phyloP scores from a whole-genome alignment of 768 basidiomycete species.

The Phanerochaete sordida region DNA sequence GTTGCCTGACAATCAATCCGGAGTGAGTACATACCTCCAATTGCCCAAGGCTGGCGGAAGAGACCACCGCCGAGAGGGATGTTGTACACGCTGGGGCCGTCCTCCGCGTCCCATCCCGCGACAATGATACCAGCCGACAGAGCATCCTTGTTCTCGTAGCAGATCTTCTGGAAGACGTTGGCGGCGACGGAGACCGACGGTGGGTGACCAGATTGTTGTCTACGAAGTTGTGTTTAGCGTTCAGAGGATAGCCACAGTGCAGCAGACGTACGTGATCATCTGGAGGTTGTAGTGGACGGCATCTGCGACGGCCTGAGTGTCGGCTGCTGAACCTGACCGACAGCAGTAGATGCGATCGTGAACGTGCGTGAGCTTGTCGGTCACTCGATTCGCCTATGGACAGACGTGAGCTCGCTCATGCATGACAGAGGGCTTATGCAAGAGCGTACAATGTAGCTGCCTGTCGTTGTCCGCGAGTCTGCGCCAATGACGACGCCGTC shows the following conservation, averaged over 20 bases:
- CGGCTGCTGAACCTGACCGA: conserved; percentile 96
- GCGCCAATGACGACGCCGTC: conserved; percentile 95
- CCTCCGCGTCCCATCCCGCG: conserved; percentile 93
- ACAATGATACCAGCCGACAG: conserved; percentile 95
- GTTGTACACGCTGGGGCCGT: conserved; percentile 92
- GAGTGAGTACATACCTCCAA: conserved; percentile 65
- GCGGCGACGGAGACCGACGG: conserved; percentile 85
- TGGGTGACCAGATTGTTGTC: conserved; percentile 47
- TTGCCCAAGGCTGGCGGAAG: conserved; percentile 98
- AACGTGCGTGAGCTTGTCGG: conserved; percentile 94
- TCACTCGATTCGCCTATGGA: conserved; percentile 89
- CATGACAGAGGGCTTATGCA: not conserved
- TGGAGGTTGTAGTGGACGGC: conserved; percentile 81
- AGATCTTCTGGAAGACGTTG: conserved; percentile 77
- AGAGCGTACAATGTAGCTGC: conserved; percentile 83
- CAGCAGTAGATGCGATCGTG: conserved; percentile 99
- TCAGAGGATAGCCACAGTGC: not conserved
- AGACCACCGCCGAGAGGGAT: conserved; percentile 95
- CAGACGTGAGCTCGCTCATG: not conserved
- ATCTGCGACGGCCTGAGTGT: conserved; percentile 96
- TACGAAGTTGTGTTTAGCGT: conserved; percentile 28
- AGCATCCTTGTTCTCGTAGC: conserved; percentile 91
- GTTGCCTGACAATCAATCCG: not conserved
- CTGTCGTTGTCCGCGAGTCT: conserved; percentile 95
- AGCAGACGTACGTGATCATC: conserved; percentile 55